Conservation (phyloP, 1,284 basidiomycete species). For the Ustilago trichophora region DNA sequence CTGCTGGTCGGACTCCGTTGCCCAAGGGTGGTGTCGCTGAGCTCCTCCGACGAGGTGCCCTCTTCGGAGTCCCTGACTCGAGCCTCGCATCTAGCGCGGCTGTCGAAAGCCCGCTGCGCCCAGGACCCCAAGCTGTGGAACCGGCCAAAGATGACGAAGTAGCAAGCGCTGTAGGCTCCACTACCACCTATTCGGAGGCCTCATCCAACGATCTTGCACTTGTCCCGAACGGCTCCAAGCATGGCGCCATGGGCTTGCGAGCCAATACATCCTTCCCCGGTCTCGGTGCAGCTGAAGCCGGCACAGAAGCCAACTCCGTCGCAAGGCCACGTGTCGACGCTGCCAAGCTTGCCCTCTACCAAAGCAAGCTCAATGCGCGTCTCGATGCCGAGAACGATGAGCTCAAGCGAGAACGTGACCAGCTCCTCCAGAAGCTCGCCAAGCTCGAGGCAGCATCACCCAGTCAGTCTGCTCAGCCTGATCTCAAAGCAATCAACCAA, state of each 20-base stretch:
- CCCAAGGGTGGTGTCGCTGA: slow-evolving; percentile 42
- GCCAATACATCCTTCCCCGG: slow-evolving; percentile 49
- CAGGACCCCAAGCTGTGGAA: slow-evolving; percentile 3
- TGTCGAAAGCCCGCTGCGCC: slow-evolving; percentile 23
- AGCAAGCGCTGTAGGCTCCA: slow-evolving; percentile 27
- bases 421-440: slow-evolving; percentile 23
- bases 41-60: slow-evolving; percentile 38
- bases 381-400: slow-evolving; percentile 48
- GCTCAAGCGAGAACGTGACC: slow-evolving; percentile 42
- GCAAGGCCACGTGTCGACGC: slow-evolving; percentile 41
- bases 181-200: slow-evolving; percentile 31
- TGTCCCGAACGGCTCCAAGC: slow-evolving; percentile 31
- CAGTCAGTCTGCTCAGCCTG: neutral
- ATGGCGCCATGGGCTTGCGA: slow-evolving; percentile 36
- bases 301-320: slow-evolving; percentile 43
- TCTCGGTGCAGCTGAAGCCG: slow-evolving; percentile 40
- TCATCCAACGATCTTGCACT: slow-evolving; percentile 43
- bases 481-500: slow-evolving; percentile 3
- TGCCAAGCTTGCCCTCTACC: slow-evolving; percentile 40
- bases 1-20: slow-evolving; percentile 41
- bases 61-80: slow-evolving; percentile 33
- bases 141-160: slow-evolving; percentile 28
- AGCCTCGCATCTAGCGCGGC: slow-evolving; percentile 20
- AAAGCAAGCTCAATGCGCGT: slow-evolving; percentile 48
- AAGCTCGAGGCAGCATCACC: slow-evolving; percentile 13